A percentile compares a stretch with the other conserved stretches of the same genome.
Conservation (phyloP, 164 flowering plant genomes). For the Magnolia sinica region DNA sequence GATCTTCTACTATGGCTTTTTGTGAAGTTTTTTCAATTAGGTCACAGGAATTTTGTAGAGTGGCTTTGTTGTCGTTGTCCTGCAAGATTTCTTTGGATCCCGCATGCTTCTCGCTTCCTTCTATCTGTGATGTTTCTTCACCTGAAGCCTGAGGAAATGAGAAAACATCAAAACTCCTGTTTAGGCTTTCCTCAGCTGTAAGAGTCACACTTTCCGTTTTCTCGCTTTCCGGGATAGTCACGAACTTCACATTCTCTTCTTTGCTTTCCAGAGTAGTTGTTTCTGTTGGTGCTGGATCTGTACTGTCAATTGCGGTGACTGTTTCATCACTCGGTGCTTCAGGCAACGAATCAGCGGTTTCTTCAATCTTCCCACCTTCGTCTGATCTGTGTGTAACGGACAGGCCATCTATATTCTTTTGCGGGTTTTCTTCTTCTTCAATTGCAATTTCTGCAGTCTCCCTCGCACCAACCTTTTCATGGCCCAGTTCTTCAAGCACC, state of each 20-base stretch:
- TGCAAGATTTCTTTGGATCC: conserved; percentile 15
- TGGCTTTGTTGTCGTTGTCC: conserved; percentile 2
- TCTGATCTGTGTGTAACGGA: not conserved
- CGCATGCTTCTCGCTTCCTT: conserved; percentile 4
- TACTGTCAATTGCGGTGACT: not conserved
- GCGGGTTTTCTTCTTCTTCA: not conserved
- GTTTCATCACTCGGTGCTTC: conserved; percentile 4
- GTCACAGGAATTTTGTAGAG: not conserved
- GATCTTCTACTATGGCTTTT: conserved; percentile 9
- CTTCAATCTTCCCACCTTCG: not conserved
- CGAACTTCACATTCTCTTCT: not conserved
- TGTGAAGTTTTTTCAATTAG: conserved; percentile 2
- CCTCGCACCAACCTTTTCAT: not conserved
- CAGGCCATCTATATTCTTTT: not conserved
- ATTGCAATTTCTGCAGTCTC: not conserved
- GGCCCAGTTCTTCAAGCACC: conserved; percentile 4
- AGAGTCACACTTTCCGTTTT: not conserved
- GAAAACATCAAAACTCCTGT: conserved; percentile 3
- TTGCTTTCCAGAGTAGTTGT: not conserved
- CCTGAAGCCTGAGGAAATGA: conserved; percentile 12
- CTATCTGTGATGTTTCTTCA: conserved; percentile 11
- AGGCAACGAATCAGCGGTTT: not conserved
- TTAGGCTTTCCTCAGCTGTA: conserved; percentile 4
- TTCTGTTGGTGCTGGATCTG: not conserved
- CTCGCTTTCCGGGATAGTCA: not conserved